Conservation (phyloP, 1,284 basidiomycete species). For the Neolentinus lepideus region DNA sequence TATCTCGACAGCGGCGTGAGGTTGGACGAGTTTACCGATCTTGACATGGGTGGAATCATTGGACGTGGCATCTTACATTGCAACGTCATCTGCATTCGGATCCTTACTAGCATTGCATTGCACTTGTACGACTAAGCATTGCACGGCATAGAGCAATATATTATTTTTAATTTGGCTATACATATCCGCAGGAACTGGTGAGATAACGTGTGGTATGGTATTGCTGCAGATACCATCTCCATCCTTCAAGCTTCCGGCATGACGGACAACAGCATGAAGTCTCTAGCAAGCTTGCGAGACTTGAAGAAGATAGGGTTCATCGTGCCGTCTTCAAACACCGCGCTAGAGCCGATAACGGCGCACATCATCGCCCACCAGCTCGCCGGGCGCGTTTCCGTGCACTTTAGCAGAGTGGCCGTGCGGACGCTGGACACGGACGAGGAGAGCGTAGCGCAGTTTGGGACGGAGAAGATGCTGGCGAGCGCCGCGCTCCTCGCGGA, state of each 20-base stretch:
- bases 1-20: slow-evolving; percentile 3
- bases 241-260: too few species aligned
- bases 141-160: not conserved
- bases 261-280: not conserved
- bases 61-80: not conserved
- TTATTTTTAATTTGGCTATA: not conserved
- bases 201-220: not conserved
- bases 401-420: not conserved
- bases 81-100: not conserved
- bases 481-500: not conserved
- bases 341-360: not conserved
- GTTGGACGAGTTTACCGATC: not conserved
- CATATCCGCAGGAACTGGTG: not conserved
- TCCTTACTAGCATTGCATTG: not conserved
- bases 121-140: not conserved
- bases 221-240: not conserved
- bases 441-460: not conserved
- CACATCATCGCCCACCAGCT: not conserved
- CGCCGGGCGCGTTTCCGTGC: not conserved
- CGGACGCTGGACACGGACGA: not conserved
- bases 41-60: not conserved
- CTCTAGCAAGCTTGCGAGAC: not conserved
- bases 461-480: not conserved
- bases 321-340: not conserved
- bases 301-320: not conserved